These are phyloP conservation scores for Achaetomium macrosporum DNA, from an alignment of 2,329 filamentous ascomycete species.

Conservation along the genomic window DNA sequence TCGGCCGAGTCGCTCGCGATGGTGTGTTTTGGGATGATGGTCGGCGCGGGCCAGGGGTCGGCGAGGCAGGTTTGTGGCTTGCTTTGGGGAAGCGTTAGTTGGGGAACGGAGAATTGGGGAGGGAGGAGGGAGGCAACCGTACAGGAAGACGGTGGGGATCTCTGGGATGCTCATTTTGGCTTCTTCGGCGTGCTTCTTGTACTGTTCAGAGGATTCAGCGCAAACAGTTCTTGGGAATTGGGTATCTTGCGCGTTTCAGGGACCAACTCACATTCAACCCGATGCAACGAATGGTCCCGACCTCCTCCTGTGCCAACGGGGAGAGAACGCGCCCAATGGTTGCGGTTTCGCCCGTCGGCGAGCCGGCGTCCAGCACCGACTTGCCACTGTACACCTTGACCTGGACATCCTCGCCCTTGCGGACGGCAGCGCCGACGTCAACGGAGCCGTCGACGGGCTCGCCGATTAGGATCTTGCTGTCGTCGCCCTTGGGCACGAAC, in stretches of 20 bases:
- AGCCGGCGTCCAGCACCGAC: slow-evolving; percentile 51
- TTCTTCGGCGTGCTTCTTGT: slow-evolving; percentile 46
- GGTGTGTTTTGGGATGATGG: slow-evolving; percentile 48
- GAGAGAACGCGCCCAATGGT: slow-evolving; percentile 45
- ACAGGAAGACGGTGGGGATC: slow-evolving; percentile 51
- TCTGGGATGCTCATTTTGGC: slow-evolving; percentile 46
- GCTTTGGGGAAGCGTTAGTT: slow-evolving; percentile 18
- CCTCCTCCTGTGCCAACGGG: slow-evolving; percentile 42
- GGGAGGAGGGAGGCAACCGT: neutral
- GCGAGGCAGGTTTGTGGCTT: slow-evolving; percentile 50
- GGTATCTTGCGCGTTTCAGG: neutral
- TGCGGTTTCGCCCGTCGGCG: slow-evolving; percentile 42
- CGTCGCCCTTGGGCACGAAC: slow-evolving; percentile 48
- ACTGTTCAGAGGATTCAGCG: slow-evolving; percentile 24
- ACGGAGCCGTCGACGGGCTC: slow-evolving; percentile 47
- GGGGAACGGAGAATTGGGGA: neutral
- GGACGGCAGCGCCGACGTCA: slow-evolving; percentile 53
- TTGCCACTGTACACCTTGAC: slow-evolving; percentile 52
- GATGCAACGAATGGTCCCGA: slow-evolving; percentile 54
- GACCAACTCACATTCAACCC: slow-evolving; percentile 44
- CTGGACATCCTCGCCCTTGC: slow-evolving; percentile 49
- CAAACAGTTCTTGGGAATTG: neutral
- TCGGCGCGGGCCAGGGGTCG: slow-evolving; percentile 48
- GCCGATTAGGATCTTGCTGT: slow-evolving; percentile 47
- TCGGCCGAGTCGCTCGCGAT: slow-evolving; percentile 49